These are phyloP conservation scores for Rubus idaeus DNA, from an alignment of 306 rosid genomes.

Conservation along the genomic window DNA sequence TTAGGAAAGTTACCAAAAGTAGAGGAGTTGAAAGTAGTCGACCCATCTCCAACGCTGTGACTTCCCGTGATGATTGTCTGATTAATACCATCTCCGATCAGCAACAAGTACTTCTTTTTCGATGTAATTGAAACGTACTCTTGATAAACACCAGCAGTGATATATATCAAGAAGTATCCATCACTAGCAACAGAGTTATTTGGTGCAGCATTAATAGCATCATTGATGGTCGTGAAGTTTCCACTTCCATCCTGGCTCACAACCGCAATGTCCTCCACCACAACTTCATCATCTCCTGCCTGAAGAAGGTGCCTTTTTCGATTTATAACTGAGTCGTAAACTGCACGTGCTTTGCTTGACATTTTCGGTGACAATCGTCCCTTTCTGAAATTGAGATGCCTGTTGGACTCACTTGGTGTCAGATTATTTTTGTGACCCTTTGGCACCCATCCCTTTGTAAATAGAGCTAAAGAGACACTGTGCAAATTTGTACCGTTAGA, in stretches of 20 bases:
- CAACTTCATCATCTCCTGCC: conserved; percentile 20
- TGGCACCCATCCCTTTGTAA: conserved; percentile 43
- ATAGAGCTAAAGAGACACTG: conserved; percentile 34
- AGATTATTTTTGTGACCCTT: conserved; percentile 9
- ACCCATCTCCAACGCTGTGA: conserved; percentile 35
- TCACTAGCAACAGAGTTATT: conserved; percentile 31
- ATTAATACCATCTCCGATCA: conserved; percentile 49
- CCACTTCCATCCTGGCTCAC: conserved; percentile 38
- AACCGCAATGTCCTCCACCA: conserved; percentile 32
- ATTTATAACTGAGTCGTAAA: conserved; percentile 20
- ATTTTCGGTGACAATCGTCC: conserved; percentile 27
- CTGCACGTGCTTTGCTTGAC: conserved; percentile 19
- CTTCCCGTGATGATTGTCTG: conserved; percentile 41
- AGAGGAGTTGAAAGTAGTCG: conserved; percentile 39
- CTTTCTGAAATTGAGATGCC: conserved; percentile 16
- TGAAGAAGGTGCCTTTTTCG: conserved; percentile 24
- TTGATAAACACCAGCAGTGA: conserved; percentile 39
- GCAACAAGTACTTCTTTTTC: conserved; percentile 37
- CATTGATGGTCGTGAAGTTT: conserved; percentile 33
- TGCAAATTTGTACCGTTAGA: conserved; percentile 28
- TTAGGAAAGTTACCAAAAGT: conserved; percentile 24
- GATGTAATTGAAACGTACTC: conserved; percentile 32
- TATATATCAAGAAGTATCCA: conserved; percentile 46
- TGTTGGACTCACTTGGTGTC: background rate
- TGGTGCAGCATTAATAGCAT: conserved; percentile 36